Percentiles rank a stretch among this genome's conserved stretches.
These are phyloP conservation scores for Didymosphaeria variabile DNA, from an alignment of 2,329 filamentous ascomycete genomes.

Conservation along the genomic window DNA sequence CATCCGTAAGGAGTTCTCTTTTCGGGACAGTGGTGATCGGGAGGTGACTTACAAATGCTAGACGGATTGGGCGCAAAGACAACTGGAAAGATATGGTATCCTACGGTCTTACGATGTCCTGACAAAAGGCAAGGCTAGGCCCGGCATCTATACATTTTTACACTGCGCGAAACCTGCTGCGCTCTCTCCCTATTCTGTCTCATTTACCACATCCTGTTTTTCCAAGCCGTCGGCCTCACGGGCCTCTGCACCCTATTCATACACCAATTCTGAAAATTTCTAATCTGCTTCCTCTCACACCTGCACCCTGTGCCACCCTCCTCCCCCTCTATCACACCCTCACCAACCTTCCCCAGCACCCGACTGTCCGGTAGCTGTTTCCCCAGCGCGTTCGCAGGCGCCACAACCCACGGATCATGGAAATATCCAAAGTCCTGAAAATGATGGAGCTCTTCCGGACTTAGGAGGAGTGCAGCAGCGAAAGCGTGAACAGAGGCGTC, in stretches of 20 bases:
- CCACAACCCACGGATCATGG: conserved; percentile 20
- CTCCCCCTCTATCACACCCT: conserved; percentile 2
- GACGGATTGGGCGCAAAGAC: too few relatives aligned
- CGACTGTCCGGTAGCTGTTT: background rate
- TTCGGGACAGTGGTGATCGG: too few relatives aligned
- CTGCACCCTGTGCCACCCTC: conserved; percentile 7
- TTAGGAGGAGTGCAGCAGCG: conserved; percentile 86
- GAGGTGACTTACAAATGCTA: too few relatives aligned
- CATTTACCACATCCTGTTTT: conserved; percentile 9
- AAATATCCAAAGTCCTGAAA: conserved; percentile 98
- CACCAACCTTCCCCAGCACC: background rate
- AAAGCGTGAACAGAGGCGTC: conserved; percentile 96
- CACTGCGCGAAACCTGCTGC: background rate
- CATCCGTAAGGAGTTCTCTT: too few relatives aligned
- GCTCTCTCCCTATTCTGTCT: background rate
- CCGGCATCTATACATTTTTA: too few relatives aligned
- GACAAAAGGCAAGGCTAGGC: too few relatives aligned
- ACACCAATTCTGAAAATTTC: conserved; percentile 14
- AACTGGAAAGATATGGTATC: too few relatives aligned
- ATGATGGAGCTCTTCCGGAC: conserved; percentile 87
- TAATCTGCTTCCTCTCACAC: conserved; percentile 10
- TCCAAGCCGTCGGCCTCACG: conserved; percentile 1
- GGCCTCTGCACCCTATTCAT: conserved; percentile 8
- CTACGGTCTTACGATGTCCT: too few relatives aligned
- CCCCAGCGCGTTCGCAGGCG: conserved; percentile 6